phyloP scores from a whole-genome alignment of 2,329 filamentous ascomycete species.

The Cyanodermella asteris region DNA sequence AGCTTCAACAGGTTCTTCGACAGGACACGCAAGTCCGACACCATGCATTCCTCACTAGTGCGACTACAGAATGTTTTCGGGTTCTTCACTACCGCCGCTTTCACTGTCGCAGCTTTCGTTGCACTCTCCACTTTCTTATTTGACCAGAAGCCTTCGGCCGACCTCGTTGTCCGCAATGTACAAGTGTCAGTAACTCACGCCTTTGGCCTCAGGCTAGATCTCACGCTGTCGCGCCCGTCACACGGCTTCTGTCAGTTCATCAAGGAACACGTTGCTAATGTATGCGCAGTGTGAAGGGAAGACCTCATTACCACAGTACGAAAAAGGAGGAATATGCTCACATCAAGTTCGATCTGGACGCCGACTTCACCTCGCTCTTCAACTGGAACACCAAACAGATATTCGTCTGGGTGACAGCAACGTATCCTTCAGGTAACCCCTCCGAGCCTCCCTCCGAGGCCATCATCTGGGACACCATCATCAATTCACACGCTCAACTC shows the following conservation, averaged over 20 bases:
- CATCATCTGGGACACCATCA: constrained; percentile 80
- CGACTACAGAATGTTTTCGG: constrained; percentile 85
- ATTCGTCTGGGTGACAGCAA: constrained; percentile 86
- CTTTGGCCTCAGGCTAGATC: constrained; percentile 4
- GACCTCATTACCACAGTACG: constrained; percentile 84
- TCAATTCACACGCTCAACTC: constrained; percentile 39
- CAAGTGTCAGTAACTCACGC: constrained; percentile 47
- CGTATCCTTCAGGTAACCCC: constrained; percentile 28
- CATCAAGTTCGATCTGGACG: constrained; percentile 79
- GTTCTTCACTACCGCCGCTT: constrained; percentile 90
- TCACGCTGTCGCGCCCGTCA: neutral
- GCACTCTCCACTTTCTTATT: constrained; percentile 56
- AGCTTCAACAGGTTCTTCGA: too few species aligned
- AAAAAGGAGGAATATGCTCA: constrained; percentile 93
- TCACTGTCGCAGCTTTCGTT: constrained; percentile 57
- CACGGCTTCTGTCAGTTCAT: too few species aligned
- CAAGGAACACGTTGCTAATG: neutral
- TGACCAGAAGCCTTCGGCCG: constrained; percentile 44
- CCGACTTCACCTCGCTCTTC: constrained; percentile 79
- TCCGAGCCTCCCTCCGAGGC: constrained; percentile 15
- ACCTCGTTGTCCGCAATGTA: constrained; percentile 48
- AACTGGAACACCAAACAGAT: constrained; percentile 99
- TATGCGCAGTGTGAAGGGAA: constrained; percentile 48
- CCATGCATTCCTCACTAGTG: constrained; percentile 72
- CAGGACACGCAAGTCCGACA: too few species aligned